Evolutionary conservation across 371 early-diverging fungal species (phyloP), one percentile per base, ranked within the genome.

Genomic region (Fennellomyces sp.): DNA sequence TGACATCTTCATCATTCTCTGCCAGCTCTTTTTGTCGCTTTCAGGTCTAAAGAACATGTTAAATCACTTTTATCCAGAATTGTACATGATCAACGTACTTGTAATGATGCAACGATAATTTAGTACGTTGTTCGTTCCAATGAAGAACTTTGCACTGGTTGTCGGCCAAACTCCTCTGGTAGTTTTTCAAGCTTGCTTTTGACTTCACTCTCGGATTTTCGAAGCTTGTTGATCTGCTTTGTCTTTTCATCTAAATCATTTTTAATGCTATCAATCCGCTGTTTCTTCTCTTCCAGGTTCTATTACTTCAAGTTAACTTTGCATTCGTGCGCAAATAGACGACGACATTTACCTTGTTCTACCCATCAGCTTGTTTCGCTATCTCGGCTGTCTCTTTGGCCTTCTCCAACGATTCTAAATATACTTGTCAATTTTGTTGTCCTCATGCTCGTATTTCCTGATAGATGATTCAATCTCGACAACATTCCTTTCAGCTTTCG

Each of bases 401-500:
- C 26, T 78, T 83, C 1, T 73, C 70, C n/a, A 81, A 75, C 17
- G 84, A 81, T 29, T 87, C 25, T 83, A 76, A 10, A 92, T 57
- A 42, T 91, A 86, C 0, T 69, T 65, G 4, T 87, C 80, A 5
- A 86, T 77, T 25, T 87, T 84, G 21, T 82, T 83, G 5, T 84
- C 56, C 63, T 95, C 94, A 8, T 66, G 70, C 57, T 90, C 91
- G 47, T 81, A 81, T 38, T 86, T 90, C n/a, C 68, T 74, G 47
- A 92, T 81, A 21, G 82, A 77, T 21, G 80, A 72, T 59, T 84
- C 84, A 3, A 88, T 55, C 63, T 91, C 92, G 11, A 68, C 68
- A 10, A 91, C 73, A 55, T 88, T 88, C 68, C 93, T 94, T 63
- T 90, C 88, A 4, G 91, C 83, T 55, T 91, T 88, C 45, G 87